These are phyloP conservation scores for Escovopsis sp. DNA, from an alignment of 2,329 filamentous ascomycete species.

Conservation along the genomic window DNA sequence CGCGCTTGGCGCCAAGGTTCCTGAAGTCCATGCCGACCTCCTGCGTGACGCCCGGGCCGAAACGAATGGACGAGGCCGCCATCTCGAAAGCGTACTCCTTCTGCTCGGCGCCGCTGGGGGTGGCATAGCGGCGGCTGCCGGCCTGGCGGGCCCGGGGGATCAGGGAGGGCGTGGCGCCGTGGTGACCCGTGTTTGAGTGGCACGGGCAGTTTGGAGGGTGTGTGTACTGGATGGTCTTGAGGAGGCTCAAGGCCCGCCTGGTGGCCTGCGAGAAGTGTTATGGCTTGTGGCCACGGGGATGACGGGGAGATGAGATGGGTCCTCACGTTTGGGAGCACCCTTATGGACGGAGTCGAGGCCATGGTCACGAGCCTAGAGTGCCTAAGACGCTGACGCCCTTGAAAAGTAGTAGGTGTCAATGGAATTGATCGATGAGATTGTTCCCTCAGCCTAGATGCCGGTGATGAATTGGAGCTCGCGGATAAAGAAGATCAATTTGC, in stretches of 20 bases:
- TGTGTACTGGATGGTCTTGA: conserved; percentile 81
- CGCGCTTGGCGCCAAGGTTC: conserved; percentile 75
- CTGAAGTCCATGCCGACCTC: conserved; percentile 97
- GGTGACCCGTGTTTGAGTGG: conserved; percentile 74
- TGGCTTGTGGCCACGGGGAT: too few species aligned
- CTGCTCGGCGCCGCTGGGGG: conserved; percentile 49
- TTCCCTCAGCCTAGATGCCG: too few species aligned
- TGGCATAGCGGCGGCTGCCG: conserved; percentile 45
- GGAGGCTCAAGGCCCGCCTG: conserved; percentile 52
- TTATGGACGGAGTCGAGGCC: too few species aligned
- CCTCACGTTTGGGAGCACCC: too few species aligned
- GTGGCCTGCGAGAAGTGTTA: conserved; percentile 30
- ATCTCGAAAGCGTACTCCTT: conserved; percentile 99
- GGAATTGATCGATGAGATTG: too few species aligned
- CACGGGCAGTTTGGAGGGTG: conserved; percentile 84
- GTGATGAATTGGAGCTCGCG: too few species aligned
- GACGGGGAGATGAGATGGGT: too few species aligned
- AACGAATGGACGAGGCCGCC: conserved; percentile 88
- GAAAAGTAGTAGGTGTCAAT: too few species aligned
- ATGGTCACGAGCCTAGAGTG: too few species aligned
- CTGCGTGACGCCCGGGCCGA: conserved; percentile 82
- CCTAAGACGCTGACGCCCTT: too few species aligned
- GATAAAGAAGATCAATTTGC: too few species aligned
- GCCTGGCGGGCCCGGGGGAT: conserved; percentile 27
- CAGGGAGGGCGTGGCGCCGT: conserved; percentile 48